Evolutionary conservation across 192 early-diverging fungal species (phyloP), one percentile per base, ranked within the genome.

Genomic region (Backusella luteola): DNA sequence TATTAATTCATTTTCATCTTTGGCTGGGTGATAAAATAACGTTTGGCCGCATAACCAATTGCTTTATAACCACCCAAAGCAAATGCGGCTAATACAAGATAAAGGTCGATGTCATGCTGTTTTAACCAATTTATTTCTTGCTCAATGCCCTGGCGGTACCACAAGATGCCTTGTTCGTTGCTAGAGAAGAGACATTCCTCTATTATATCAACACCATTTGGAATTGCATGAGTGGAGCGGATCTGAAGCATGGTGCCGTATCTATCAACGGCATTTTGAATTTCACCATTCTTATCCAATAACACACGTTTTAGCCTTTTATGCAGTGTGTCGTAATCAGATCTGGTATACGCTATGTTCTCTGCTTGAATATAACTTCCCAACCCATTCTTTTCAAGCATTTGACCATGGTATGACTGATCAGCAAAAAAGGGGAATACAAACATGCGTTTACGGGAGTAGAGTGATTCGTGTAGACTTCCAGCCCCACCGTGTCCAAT

Each of bases 381-480:
- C 1, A 68, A 0, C 7, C 67, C 67, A n/a, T 36, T 68, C 19
- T 35, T 34, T 69, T 69, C 35, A 5, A 69, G 15, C 34, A 36
- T 36, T 19, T 36, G n/a, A 9, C 34, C 35, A 38, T 69, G 83
- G 8, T n/a, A 19, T 8, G 73, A 69, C 35, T 85, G 78, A 59
- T 80, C 81, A 21, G 66, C 70, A 56, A 73, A 74, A 32, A 80
- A 77, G 36, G 81, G 84, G n/a, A 73, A 78, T 1, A 75, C 38
- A 34, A 85, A 39, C 42, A 80, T 56, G 3, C 70, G 81, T 17
- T 59, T 80, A 4, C 76, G 69, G 23, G 53, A 41, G 46, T 71
- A 83, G 9, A 85, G 42, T 6, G 78, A 52, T 68, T 85, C 84
- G 42, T 80, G 53, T 8, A 78, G 12, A 49, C 78, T 80, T 5